phyloP scores from a whole-genome alignment of 2,329 filamentous ascomycete genomes.

The Gaeumannomyces sp. region DNA sequence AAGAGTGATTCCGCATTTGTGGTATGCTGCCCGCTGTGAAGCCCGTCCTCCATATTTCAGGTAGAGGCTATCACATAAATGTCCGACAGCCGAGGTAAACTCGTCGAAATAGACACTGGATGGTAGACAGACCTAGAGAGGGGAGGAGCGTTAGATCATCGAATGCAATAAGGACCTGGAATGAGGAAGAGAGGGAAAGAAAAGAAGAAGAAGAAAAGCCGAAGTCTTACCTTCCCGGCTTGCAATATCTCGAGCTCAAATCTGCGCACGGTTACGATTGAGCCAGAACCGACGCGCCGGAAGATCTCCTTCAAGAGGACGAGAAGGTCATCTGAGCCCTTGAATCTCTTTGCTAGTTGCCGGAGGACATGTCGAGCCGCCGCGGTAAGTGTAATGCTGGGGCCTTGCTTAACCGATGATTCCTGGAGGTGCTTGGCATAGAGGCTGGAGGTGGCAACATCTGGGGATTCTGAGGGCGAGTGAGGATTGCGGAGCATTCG shows the following conservation, averaged over 20 bases:
- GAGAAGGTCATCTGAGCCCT: background rate
- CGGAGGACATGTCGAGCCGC: background rate
- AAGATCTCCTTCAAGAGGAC: slow-evolving; percentile 29
- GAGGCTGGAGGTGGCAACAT: slow-evolving; percentile 34
- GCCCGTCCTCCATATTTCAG: slow-evolving; percentile 22
- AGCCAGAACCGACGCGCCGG: slow-evolving; percentile 28
- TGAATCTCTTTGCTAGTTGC: slow-evolving; percentile 3
- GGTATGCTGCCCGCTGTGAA: slow-evolving; percentile 33
- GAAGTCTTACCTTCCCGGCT: slow-evolving; percentile 39
- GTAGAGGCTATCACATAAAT: slow-evolving; percentile 39
- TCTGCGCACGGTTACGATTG: slow-evolving; percentile 35
- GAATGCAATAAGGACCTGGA: too few relatives aligned
- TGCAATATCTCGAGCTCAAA: slow-evolving; percentile 47
- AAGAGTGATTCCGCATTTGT: slow-evolving; percentile 34
- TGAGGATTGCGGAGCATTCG: slow-evolving; percentile 36
- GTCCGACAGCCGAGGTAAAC: slow-evolving; percentile 35
- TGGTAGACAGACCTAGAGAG: slow-evolving; percentile 30
- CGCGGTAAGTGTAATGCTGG: background rate
- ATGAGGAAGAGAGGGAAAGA: slow-evolving; percentile 17
- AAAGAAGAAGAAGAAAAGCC: background rate
- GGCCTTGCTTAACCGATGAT: background rate
- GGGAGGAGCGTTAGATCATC: too few relatives aligned
- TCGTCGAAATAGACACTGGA: slow-evolving; percentile 31
- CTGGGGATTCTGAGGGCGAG: slow-evolving; percentile 21
- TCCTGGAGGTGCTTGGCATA: slow-evolving; percentile 35